Percentiles rank a stretch among this genome's conserved stretches.
Evolutionary conservation across 1,284 basidiomycete species (phyloP).

Genomic region (Ustilago shanxiensis): DNA sequence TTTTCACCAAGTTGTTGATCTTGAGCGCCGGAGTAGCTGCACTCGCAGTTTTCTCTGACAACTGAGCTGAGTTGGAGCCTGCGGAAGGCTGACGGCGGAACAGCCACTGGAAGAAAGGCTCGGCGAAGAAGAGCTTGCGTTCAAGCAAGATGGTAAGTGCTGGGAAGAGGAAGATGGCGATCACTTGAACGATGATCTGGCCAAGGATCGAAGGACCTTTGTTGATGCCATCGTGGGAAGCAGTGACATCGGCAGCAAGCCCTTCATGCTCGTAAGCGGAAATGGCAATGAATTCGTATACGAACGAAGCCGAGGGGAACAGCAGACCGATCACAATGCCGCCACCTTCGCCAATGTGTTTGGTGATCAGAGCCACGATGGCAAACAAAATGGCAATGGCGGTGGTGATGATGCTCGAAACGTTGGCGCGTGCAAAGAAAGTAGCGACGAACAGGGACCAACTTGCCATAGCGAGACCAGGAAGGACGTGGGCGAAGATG

Average conservation of each 20-base stretch:
- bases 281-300: slow-evolving; percentile 79
- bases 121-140: slow-evolving; percentile 76
- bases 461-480: slow-evolving; percentile 78
- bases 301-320: slow-evolving; percentile 81
- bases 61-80: neutral
- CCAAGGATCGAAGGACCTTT: slow-evolving; percentile 75
- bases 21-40: slow-evolving; percentile 32
- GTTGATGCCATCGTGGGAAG: slow-evolving; percentile 69
- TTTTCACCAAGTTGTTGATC: slow-evolving; percentile 36
- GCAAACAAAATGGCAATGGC: slow-evolving; percentile 78
- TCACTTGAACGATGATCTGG: slow-evolving; percentile 67
- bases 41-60: slow-evolving; percentile 18
- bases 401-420: slow-evolving; percentile 79
- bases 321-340: slow-evolving; percentile 78
- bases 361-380: slow-evolving; percentile 78
- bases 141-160: slow-evolving; percentile 77
- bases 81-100: slow-evolving; percentile 39
- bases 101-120: slow-evolving; percentile 69
- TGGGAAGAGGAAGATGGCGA: slow-evolving; percentile 80
- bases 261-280: slow-evolving; percentile 78
- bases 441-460: slow-evolving; percentile 79
- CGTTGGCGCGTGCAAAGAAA: slow-evolving; percentile 80
- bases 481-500: slow-evolving; percentile 77
- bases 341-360: slow-evolving; percentile 72
- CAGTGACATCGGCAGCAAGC: slow-evolving; percentile 74